Percentiles rank a stretch among this genome's conserved stretches.
These are phyloP conservation scores for Chaetothyriales sp. DNA, from an alignment of 2,329 filamentous ascomycete genomes.

Conservation along the genomic window DNA sequence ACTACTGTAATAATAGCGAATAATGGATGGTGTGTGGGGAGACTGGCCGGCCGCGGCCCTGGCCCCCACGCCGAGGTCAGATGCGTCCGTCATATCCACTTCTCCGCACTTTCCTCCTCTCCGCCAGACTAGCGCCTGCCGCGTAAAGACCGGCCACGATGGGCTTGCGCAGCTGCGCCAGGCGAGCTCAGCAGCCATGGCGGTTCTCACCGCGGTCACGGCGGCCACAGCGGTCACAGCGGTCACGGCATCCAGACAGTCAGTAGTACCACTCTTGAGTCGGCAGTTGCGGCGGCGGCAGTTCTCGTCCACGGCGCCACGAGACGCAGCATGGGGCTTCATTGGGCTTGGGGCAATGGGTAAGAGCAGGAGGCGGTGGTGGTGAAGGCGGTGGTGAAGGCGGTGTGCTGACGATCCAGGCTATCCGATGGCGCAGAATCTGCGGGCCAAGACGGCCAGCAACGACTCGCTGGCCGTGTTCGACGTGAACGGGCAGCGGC, in stretches of 20 bases:
- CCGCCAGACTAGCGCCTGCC: not conserved
- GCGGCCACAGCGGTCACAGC: conserved; percentile 6
- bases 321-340: conserved; percentile 43
- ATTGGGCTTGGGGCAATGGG: conserved; percentile 50
- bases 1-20: no score
- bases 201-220: conserved; percentile 4
- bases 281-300: conserved; percentile 4
- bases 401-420: conserved; percentile 30
- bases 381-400: not conserved
- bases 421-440: conserved; percentile 59
- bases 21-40: no score
- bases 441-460: conserved; percentile 51
- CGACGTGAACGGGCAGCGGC: conserved; percentile 49
- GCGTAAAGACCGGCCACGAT: not conserved
- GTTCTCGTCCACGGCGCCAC: conserved; percentile 35
- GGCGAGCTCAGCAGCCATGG: conserved; percentile 17
- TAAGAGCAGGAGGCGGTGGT: conserved; percentile 22
- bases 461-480: conserved; percentile 51
- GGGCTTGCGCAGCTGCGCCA: not conserved
- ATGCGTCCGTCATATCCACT: no score
- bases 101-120: not conserved
- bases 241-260: conserved; percentile 8
- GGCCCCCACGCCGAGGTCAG: not conserved
- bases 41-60: no score
- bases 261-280: not conserved